Evolutionary conservation across 768 basidiomycete species (phyloP), one percentile per base, ranked within the genome.

Genomic region (Mycena indigotica): DNA sequence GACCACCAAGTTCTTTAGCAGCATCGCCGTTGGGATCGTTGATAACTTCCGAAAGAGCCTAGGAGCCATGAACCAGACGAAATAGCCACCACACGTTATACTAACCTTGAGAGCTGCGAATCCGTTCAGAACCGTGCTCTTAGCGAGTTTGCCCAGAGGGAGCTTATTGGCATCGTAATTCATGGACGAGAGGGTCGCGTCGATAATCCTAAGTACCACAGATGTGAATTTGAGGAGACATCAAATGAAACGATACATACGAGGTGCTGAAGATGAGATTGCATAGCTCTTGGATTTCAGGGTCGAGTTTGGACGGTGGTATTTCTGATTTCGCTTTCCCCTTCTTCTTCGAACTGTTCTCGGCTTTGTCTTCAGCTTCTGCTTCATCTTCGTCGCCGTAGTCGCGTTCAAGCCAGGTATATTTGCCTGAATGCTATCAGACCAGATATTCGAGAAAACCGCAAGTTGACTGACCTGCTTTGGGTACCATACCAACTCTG

Each of bases 81-180:
- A 6, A 21, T 8, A 16, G 53, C 5, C 39, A 24, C 28, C 45
- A 19, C 17, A 26, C n/a, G 19, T 6, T 15, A 19, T 16, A 26
- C 61, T 29, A 5, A 78, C 82, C 76, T 85, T 86, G 30, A 87
- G 70, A 15, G 83, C 83, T 3, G 77, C 70, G 57, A 87, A 87
- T 8, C 85, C 85, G 48, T 73, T 79, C 41, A 85, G 70, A 59
- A 87, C 83, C 1, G 84, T 85, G 5, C 78, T 72, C 65, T 86
- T 86, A 4, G 84, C 76, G 17, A 87, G 74, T 72, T 87, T 86
- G 5, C 83, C 85, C 17, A 86, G 77, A 16, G 85, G 85, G 23
- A 86, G 75, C 63, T 86, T 86, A 63, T 80, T 80, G 3, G 84
- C 85, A 64, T 86, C 85, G 58, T 86, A 86, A 60, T 86, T 85